Percentiles rank a stretch among this genome's conserved stretches.
These are phyloP conservation scores for Niebla homalea DNA, from an alignment of 495 filamentous ascomycete genomes.

Conservation along the genomic window DNA sequence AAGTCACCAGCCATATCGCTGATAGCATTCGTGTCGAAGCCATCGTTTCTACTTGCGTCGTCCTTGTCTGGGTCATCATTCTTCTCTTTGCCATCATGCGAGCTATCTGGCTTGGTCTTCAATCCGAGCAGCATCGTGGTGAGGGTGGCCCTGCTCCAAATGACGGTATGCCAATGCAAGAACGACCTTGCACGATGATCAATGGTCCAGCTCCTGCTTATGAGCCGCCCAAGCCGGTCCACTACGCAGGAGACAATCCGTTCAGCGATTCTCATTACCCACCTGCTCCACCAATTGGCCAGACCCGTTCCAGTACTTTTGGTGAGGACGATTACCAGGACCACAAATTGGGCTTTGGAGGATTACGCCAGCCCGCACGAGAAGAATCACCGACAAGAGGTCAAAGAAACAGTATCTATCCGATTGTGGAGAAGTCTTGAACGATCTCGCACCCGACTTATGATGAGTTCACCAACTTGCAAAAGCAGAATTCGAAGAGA, in stretches of 20 bases:
- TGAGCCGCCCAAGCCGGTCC: conserved; percentile 13
- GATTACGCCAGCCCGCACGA: conserved; percentile 20
- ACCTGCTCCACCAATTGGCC: background rate
- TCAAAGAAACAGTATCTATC: conserved; percentile 6
- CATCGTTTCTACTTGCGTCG: conserved; percentile 56
- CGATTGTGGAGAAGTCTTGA: conserved; percentile 9
- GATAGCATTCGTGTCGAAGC: conserved; percentile 57
- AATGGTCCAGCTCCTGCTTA: conserved; percentile 16
- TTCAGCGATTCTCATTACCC: background rate
- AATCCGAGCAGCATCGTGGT: conserved; percentile 29
- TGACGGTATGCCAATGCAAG: conserved; percentile 15
- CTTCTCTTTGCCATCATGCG: conserved; percentile 58
- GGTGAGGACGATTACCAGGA: conserved; percentile 19
- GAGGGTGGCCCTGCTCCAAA: conserved; percentile 33
- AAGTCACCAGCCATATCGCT: conserved; percentile 49
- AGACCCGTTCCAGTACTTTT: background rate
- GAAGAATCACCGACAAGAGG: conserved; percentile 1
- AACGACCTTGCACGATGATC: conserved; percentile 1
- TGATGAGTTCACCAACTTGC: background rate
- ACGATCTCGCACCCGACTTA: background rate
- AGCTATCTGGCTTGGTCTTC: conserved; percentile 38
- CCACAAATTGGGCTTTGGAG: conserved; percentile 36
- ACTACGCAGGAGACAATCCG: background rate
- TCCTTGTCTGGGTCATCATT: conserved; percentile 64
- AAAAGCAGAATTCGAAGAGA: background rate